Conservation (phyloP, 2,329 filamentous ascomycete genomes). For the Simplicillium aogashimaense region DNA sequence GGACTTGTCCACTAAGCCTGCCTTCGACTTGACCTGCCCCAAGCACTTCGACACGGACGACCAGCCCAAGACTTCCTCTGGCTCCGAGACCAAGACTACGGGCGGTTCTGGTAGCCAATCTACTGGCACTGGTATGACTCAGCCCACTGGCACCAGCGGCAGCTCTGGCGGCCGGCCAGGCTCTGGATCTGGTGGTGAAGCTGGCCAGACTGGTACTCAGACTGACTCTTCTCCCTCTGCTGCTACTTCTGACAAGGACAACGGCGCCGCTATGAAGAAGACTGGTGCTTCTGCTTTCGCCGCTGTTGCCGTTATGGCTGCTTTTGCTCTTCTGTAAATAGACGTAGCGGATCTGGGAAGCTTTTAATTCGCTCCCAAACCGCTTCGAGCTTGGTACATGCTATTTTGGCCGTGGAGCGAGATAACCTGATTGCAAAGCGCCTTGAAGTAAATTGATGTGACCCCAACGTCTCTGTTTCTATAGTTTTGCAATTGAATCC, state of each 20-base stretch:
- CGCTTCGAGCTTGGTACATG: too few species aligned
- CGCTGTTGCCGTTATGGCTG: conserved; percentile 5
- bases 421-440: too few species aligned
- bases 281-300: conserved; percentile 3
- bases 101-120: background rate
- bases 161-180: conserved; percentile 6
- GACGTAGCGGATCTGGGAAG: too few species aligned
- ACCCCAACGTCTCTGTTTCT: too few species aligned
- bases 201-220: background rate
- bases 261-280: conserved; percentile 1
- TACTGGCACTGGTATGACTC: background rate
- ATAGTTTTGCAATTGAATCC: too few species aligned
- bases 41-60: conserved; percentile 25
- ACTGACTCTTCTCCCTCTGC: background rate
- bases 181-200: background rate
- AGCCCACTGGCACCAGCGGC: conserved; percentile 4
- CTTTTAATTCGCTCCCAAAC: too few species aligned
- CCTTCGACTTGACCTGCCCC: conserved; percentile 45
- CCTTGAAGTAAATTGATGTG: too few species aligned
- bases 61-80: conserved; percentile 8
- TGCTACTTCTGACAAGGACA: conserved; percentile 1
- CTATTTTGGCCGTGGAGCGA: too few species aligned
- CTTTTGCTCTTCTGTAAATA: background rate
- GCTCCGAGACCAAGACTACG: background rate
- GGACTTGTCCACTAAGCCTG: conserved; percentile 38